phyloP scores from a whole-genome alignment of 169 alveolate species.

The Plasmodium adleri region DNA sequence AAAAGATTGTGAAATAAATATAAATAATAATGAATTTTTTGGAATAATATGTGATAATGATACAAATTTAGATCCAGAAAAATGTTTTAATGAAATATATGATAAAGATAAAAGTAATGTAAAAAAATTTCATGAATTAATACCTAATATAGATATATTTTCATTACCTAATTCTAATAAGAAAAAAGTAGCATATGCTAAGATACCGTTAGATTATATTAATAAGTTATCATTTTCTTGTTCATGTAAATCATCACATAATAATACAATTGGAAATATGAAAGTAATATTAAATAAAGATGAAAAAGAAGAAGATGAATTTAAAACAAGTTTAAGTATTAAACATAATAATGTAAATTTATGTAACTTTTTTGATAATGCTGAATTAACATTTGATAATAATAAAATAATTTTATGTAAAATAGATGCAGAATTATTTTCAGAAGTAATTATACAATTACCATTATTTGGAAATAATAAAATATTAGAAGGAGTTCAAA shows the following conservation, averaged over 20 bases:
- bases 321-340: slow-evolving; percentile 4
- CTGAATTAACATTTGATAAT: slow-evolving; percentile 7
- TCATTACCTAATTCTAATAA: slow-evolving; percentile 9
- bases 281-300: slow-evolving; percentile 36
- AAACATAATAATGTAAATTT: slow-evolving; percentile 15
- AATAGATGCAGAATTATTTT: slow-evolving; percentile 28
- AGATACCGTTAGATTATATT: slow-evolving; percentile 32
- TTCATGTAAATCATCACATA: slow-evolving; percentile 9
- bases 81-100: slow-evolving; percentile 40
- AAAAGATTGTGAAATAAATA: slow-evolving; percentile 18
- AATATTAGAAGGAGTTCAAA: not conserved
- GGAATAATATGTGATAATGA: slow-evolving; percentile 26
- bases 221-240: slow-evolving; percentile 46
- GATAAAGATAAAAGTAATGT: not conserved
- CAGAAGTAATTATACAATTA: slow-evolving; percentile 37
- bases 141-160: slow-evolving; percentile 17
- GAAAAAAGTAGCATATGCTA: slow-evolving; percentile 33
- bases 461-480: slow-evolving; percentile 25
- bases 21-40: slow-evolving; percentile 11
- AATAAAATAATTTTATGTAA: slow-evolving; percentile 32
- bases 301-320: slow-evolving; percentile 7
- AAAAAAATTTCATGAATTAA: slow-evolving; percentile 23
- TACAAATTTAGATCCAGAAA: slow-evolving; percentile 29
- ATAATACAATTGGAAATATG: slow-evolving; percentile 8
- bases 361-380: slow-evolving; percentile 53